phyloP scores from a whole-genome alignment of 257 asterid genomes.

The Nemophila menziesii region DNA sequence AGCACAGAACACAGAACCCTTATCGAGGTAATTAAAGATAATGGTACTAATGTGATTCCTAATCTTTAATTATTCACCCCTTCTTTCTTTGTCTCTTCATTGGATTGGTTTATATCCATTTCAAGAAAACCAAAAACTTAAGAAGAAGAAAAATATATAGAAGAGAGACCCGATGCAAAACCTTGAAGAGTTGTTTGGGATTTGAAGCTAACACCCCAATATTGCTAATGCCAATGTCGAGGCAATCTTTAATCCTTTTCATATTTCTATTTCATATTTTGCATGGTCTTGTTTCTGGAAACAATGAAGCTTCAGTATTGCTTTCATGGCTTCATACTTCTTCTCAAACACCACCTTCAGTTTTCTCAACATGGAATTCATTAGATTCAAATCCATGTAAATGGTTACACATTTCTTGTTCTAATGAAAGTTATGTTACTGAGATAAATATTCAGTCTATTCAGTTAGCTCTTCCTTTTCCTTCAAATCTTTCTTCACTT shows the following conservation, averaged over 20 bases:
- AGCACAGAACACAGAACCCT: slow-evolving; percentile 54
- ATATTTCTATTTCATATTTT: slow-evolving; percentile 9
- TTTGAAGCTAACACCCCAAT: slow-evolving; percentile 50
- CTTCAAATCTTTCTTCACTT: slow-evolving; percentile 44
- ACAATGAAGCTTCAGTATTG: slow-evolving; percentile 32
- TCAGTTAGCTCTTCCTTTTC: slow-evolving; percentile 39
- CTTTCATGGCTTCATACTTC: slow-evolving; percentile 47
- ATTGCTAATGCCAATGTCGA: slow-evolving; percentile 66
- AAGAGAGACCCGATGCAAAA: slow-evolving; percentile 37
- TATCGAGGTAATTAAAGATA: slow-evolving; percentile 54
- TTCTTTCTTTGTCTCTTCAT: not conserved
- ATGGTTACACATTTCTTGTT: slow-evolving; percentile 49
- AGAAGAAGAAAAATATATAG: slow-evolving; percentile 3
- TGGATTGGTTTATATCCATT: not conserved
- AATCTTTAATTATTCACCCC: slow-evolving; percentile 16
- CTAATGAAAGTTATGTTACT: slow-evolving; percentile 27
- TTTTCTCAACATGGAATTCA: slow-evolving; percentile 44
- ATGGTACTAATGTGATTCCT: slow-evolving; percentile 17
- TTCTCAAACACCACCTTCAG: slow-evolving; percentile 30
- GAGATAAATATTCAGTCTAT: slow-evolving; percentile 31
- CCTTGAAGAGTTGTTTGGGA: slow-evolving; percentile 34
- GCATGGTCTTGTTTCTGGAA: slow-evolving; percentile 11
- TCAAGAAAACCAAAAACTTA: not conserved
- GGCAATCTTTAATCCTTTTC: slow-evolving; percentile 44
- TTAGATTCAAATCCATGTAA: slow-evolving; percentile 44